A percentile compares a stretch with the other conserved stretches of the same genome.
These are phyloP conservation scores for Yamadazyma kanchanaburiensis DNA, from an alignment of 1,139 yeast species.

Conservation along the genomic window DNA sequence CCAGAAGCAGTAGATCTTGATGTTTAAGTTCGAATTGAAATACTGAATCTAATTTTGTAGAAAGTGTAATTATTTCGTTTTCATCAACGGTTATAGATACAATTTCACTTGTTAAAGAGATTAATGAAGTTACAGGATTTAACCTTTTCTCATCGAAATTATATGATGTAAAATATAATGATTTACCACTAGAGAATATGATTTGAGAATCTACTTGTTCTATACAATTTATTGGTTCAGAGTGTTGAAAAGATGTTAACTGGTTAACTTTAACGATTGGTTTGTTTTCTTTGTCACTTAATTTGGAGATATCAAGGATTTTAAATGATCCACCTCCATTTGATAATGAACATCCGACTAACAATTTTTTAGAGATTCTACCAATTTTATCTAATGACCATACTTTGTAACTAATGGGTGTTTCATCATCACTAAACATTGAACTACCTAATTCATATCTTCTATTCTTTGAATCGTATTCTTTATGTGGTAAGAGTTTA, in stretches of 20 bases:
- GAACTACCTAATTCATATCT: slow-evolving; percentile 12
- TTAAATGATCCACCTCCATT: slow-evolving; percentile 32
- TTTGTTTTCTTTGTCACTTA: slow-evolving; percentile 14
- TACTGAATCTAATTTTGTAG: slow-evolving; percentile 42
- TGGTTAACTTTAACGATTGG: slow-evolving; percentile 25
- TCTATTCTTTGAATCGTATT: slow-evolving; percentile 17
- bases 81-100: slow-evolving; percentile 26
- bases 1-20: slow-evolving; percentile 10
- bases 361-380: slow-evolving; percentile 33
- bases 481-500: slow-evolving; percentile 18
- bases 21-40: slow-evolving; percentile 20
- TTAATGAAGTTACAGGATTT: slow-evolving; percentile 22
- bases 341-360: slow-evolving; percentile 35
- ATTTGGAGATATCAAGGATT: slow-evolving; percentile 37
- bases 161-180: slow-evolving; percentile 37
- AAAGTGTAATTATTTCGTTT: slow-evolving; percentile 21
- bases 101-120: slow-evolving; percentile 36
- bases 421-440: slow-evolving; percentile 31
- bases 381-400: slow-evolving; percentile 30
- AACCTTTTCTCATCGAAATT: slow-evolving; percentile 35
- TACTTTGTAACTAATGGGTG: slow-evolving; percentile 27
- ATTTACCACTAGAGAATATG: slow-evolving; percentile 30
- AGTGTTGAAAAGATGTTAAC: slow-evolving; percentile 34
- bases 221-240: slow-evolving; percentile 34
- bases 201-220: slow-evolving; percentile 34